Percentiles rank a stretch among this genome's conserved stretches.
Evolutionary conservation across 2,329 filamentous ascomycete genomes (phyloP).

Genomic region (Mariannaea sp.): DNA sequence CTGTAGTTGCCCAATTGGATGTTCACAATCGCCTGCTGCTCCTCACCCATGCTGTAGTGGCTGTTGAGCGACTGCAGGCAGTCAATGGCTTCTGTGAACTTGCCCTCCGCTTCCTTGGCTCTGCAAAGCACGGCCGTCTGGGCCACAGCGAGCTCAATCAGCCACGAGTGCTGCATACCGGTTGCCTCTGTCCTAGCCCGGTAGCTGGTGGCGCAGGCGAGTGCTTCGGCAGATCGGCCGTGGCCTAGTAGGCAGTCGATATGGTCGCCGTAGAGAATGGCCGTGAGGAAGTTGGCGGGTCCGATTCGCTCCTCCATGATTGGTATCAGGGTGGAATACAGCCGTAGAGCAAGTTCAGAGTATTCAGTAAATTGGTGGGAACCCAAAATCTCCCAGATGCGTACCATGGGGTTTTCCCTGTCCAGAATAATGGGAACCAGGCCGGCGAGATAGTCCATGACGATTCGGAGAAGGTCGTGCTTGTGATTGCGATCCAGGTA

Average conservation of each 20-base stretch:
- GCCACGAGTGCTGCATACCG: conserved; percentile 38
- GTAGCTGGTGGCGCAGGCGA: conserved; percentile 38
- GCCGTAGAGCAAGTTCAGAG: conserved; percentile 39
- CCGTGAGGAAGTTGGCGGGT: conserved; percentile 41
- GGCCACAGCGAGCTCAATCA: conserved; percentile 40
- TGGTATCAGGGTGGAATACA: conserved; percentile 41
- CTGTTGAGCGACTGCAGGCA: conserved; percentile 39
- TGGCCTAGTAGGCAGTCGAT: conserved; percentile 42
- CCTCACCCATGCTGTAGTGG: conserved; percentile 37
- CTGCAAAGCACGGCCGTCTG: conserved; percentile 40
- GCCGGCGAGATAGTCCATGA: conserved; percentile 40
- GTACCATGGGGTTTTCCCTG: conserved; percentile 37
- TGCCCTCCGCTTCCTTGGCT: conserved; percentile 38
- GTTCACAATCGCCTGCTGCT: conserved; percentile 40
- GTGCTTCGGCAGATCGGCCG: conserved; percentile 35
- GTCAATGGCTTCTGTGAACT: conserved; percentile 38
- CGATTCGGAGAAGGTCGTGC: conserved; percentile 40
- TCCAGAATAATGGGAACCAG: conserved; percentile 41
- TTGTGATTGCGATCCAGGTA: conserved; percentile 43
- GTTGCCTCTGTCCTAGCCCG: conserved; percentile 38
- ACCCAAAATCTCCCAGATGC: conserved; percentile 41
- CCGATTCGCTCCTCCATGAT: conserved; percentile 40
- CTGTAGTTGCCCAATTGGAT: conserved; percentile 42
- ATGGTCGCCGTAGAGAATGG: conserved; percentile 43
- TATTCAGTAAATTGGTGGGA: conserved; percentile 41